Evolutionary conservation across 2,329 filamentous ascomycete species (phyloP), one percentile per base, ranked within the genome.

Genomic region (Albifimbria verrucaria): DNA sequence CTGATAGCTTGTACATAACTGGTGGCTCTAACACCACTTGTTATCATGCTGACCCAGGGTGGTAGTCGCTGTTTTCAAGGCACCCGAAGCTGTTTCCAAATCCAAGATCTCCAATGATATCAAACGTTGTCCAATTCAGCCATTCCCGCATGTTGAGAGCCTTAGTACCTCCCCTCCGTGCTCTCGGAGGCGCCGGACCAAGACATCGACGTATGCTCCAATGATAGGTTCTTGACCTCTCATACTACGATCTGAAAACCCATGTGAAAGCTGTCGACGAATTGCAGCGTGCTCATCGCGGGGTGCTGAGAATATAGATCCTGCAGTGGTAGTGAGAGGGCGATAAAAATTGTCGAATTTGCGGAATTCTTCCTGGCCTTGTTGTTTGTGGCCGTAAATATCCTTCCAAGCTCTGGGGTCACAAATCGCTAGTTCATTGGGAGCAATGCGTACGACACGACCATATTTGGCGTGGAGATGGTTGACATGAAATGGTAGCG

Each of bases 381-480:
- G 58, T 10, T 57, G 52, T 15, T 32, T 32, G 49, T 62, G 60
- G 23, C 68, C 69, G 49, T 75, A 75, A n/a, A 77, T 76, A 24
- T 72, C 70, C 54, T 69, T 70, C 69, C 69, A 75, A 3, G 69
- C 70, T 10, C 65, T 53, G 2, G 65, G 43, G 11, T 66, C 67
- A 15, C 64, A 65, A 54, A 74, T 76, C 3, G 71, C 68, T 2
- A 79, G 66, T 28, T 70, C 63, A 25, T 70, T 68, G 2, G 76
- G 74, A 2, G 64, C 67, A 22, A 72, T 67, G 2, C 76, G 71
- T 11, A 79, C 65, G 3, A 77, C 64, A 39, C 65, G 57, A n/a
- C 65, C 65, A 50, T 67, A 67, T 53, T 61, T 59, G 20, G 62
- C 53, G 22, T 66, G 65, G 18, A 64, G 57, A 20, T 58, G 53